A percentile compares a stretch with the other conserved stretches of the same genome.
These are phyloP conservation scores for Fusarium torreyae DNA, from an alignment of 2,329 filamentous ascomycete genomes.

Conservation along the genomic window DNA sequence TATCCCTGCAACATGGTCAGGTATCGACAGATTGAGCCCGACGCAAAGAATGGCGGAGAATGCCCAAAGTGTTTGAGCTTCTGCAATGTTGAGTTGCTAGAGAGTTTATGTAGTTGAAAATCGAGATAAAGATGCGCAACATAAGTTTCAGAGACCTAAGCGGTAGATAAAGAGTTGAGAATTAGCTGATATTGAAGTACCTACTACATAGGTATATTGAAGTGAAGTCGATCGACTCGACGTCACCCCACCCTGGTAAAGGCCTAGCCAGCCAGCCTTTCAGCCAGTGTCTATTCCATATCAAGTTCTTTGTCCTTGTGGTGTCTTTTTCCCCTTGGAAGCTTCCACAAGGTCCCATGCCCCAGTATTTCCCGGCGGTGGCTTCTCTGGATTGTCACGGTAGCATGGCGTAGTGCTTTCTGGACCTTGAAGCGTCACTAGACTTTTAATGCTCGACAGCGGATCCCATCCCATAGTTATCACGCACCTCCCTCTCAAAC, in stretches of 20 bases:
- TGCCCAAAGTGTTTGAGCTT: conserved; percentile 5
- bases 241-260: conserved; percentile 41
- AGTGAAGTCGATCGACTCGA: conserved; percentile 45
- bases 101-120: neutral
- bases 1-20: conserved; percentile 36
- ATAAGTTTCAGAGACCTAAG: neutral
- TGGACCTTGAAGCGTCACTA: conserved; percentile 43
- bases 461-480: conserved; percentile 43
- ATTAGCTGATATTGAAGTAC: conserved; percentile 19
- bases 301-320: conserved; percentile 34
- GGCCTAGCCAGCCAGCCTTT: conserved; percentile 17
- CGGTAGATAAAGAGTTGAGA: neutral
- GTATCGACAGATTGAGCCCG: conserved; percentile 45
- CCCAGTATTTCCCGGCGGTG: conserved; percentile 45
- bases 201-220: neutral
- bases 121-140: neutral
- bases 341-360: conserved; percentile 56
- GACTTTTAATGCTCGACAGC: conserved; percentile 40
- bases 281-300: conserved; percentile 31
- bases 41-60: conserved; percentile 18
- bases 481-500: conserved; percentile 32
- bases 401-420: conserved; percentile 37
- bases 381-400: conserved; percentile 35
- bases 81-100: conserved; percentile 4
- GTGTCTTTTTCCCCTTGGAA: conserved; percentile 40